Percentiles rank a stretch among this genome's conserved stretches.
phyloP scores from a whole-genome alignment of 352 stramenopile species.

The Globisporangium okanoganense region DNA sequence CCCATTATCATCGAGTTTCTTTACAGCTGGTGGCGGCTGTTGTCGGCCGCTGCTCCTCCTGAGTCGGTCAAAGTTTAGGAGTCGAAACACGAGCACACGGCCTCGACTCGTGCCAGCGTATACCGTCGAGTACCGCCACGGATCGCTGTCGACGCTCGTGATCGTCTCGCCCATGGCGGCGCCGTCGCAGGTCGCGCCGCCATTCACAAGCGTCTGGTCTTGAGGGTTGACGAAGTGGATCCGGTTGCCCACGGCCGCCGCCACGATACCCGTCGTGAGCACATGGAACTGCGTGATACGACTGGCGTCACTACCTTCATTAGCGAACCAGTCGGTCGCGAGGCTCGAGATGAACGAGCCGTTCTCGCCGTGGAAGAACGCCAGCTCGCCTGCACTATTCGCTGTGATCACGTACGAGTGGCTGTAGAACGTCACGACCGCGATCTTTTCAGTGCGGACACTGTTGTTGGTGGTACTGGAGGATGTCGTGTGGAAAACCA shows the following conservation, averaged over 20 bases:
- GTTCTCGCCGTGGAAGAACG: slow-evolving; percentile 19
- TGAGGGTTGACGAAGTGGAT: slow-evolving; percentile 27
- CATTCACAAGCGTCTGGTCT: slow-evolving; percentile 15
- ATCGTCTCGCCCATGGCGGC: slow-evolving; percentile 20
- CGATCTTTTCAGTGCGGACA: slow-evolving; percentile 7
- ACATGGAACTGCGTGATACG: slow-evolving; percentile 17
- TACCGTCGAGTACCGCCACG: slow-evolving; percentile 24
- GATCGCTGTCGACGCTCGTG: slow-evolving; percentile 27
- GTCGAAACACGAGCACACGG: slow-evolving; percentile 23
- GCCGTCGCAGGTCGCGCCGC: slow-evolving; percentile 19
- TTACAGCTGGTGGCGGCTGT: neutral
- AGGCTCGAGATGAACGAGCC: slow-evolving; percentile 14
- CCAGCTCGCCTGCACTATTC: neutral
- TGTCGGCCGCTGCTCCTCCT: slow-evolving; percentile 8
- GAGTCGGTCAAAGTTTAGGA: slow-evolving; percentile 20
- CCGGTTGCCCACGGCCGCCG: slow-evolving; percentile 18
- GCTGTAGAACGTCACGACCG: slow-evolving; percentile 13
- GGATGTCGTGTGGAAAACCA: slow-evolving; percentile 8
- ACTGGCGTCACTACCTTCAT: neutral
- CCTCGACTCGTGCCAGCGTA: slow-evolving; percentile 28
- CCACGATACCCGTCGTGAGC: slow-evolving; percentile 24
- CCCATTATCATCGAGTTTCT: neutral
- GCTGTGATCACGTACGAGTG: slow-evolving; percentile 13
- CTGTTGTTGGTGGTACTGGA: neutral
- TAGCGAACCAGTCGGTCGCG: neutral